Conservation (phyloP, 257 asterid species). For the Nicotiana tabacum region DNA sequence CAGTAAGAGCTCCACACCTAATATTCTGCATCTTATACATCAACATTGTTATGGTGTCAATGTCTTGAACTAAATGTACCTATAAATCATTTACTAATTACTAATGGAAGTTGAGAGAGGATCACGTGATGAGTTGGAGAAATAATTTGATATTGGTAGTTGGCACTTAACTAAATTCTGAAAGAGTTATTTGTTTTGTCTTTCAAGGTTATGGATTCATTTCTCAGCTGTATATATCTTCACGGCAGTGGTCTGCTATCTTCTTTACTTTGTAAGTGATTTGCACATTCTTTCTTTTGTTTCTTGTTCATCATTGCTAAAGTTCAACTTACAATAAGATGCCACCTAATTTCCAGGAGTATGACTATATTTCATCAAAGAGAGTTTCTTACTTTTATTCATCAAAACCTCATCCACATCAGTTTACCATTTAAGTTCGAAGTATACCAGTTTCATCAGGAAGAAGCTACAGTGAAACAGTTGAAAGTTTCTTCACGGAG, state of each 20-base stretch:
- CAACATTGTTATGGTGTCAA: neutral
- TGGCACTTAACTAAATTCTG: neutral
- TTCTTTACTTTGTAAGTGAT: slow-evolving; percentile 82
- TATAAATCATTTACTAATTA: neutral
- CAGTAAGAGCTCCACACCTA: neutral
- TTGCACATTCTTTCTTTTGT: slow-evolving; percentile 7
- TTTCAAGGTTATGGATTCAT: slow-evolving; percentile 96
- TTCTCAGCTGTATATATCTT: slow-evolving; percentile 75
- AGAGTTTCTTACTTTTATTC: slow-evolving; percentile 66
- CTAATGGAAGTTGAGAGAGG: neutral
- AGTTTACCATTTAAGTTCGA: slow-evolving; percentile 87
- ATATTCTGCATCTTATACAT: neutral
- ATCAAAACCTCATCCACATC: slow-evolving; percentile 67
- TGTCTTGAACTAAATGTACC: neutral
- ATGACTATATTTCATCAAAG: slow-evolving; percentile 62
- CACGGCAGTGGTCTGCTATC: slow-evolving; percentile 94
- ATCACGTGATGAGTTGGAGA: neutral
- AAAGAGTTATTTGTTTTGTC: slow-evolving; percentile 16
- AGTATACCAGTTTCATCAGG: slow-evolving; percentile 73
- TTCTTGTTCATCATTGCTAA: slow-evolving; percentile 5
- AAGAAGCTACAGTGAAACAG: slow-evolving; percentile 58
- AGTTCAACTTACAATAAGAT: slow-evolving; percentile 10
- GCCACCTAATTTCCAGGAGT: slow-evolving; percentile 62
- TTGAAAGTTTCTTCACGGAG: slow-evolving; percentile 75
- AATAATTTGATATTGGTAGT: neutral